These are phyloP conservation scores for Penicillium silybi DNA, from an alignment of 495 filamentous ascomycete genomes.

Conservation along the genomic window DNA sequence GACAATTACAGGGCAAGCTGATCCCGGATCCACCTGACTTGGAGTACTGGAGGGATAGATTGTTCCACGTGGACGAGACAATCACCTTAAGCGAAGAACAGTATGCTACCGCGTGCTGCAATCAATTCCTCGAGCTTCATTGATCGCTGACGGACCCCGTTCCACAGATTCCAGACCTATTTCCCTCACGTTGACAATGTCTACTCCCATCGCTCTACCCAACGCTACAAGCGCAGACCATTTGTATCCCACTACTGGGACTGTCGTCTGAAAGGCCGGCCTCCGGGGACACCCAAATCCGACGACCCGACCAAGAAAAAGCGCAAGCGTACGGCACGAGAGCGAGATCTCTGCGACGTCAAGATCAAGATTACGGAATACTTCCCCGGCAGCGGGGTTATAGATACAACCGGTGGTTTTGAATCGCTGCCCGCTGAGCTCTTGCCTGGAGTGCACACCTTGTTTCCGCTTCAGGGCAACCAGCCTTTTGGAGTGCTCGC, in stretches of 20 bases:
- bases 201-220: conserved; percentile 86
- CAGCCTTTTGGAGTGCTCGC: conserved; percentile 43
- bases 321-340: conserved; percentile 71
- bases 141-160: background rate
- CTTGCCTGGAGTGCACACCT: conserved; percentile 24
- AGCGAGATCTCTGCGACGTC: conserved; percentile 80
- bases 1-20: conserved; percentile 56
- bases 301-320: conserved; percentile 87
- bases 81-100: conserved; percentile 76
- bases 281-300: conserved; percentile 79
- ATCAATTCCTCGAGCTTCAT: background rate
- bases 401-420: conserved; percentile 12
- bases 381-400: conserved; percentile 51
- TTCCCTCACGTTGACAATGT: conserved; percentile 91
- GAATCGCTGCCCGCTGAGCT: conserved; percentile 23
- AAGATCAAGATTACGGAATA: conserved; percentile 93
- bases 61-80: conserved; percentile 74
- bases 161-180: conserved; percentile 72
- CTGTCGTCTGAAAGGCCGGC: conserved; percentile 81
- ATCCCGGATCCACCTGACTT: conserved; percentile 67
- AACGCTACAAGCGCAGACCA: conserved; percentile 78
- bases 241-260: conserved; percentile 89
- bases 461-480: conserved; percentile 19
- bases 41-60: conserved; percentile 64
- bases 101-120: conserved; percentile 45